Conservation (phyloP, 495 filamentous ascomycete species). For the Trichoderma asperelloides region DNA sequence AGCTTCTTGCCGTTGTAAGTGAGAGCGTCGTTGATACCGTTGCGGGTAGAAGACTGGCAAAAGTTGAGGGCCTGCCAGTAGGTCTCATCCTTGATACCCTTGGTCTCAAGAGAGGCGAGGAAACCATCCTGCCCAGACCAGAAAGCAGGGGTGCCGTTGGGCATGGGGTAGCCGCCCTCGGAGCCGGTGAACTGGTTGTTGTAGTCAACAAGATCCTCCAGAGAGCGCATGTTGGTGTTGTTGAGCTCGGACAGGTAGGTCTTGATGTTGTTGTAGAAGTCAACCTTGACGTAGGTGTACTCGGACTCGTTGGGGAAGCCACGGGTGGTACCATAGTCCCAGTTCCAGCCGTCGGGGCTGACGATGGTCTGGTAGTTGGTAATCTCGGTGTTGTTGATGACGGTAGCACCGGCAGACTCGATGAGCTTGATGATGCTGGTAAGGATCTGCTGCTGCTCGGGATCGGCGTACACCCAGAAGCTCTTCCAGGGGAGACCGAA, state of each 20-base stretch:
- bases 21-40: constrained; percentile 62
- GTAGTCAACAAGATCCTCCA: constrained; percentile 61
- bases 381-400: constrained; percentile 64
- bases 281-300: constrained; percentile 62
- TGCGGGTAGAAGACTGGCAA: constrained; percentile 46
- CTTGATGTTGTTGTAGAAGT: constrained; percentile 68
- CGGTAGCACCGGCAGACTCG: constrained; percentile 50
- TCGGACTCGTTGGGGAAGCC: constrained; percentile 62
- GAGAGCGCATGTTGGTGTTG: constrained; percentile 52
- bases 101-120: constrained; percentile 47
- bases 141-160: constrained; percentile 50
- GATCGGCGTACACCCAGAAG: constrained; percentile 53
- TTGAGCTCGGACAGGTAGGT: constrained; percentile 55
- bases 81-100: constrained; percentile 53
- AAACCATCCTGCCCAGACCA: constrained; percentile 63
- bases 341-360: constrained; percentile 57
- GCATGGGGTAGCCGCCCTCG: constrained; percentile 59
- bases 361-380: constrained; percentile 52
- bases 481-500: constrained; percentile 65
- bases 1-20: constrained; percentile 38
- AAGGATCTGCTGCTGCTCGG: constrained; percentile 43
- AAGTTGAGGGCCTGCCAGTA: constrained; percentile 57
- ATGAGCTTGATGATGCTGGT: constrained; percentile 46
- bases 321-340: constrained; percentile 57
- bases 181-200: constrained; percentile 55